Base-by-base conservation (phyloP, 768 basidiomycete species). In the Cystoderma amianthinum region DNA sequence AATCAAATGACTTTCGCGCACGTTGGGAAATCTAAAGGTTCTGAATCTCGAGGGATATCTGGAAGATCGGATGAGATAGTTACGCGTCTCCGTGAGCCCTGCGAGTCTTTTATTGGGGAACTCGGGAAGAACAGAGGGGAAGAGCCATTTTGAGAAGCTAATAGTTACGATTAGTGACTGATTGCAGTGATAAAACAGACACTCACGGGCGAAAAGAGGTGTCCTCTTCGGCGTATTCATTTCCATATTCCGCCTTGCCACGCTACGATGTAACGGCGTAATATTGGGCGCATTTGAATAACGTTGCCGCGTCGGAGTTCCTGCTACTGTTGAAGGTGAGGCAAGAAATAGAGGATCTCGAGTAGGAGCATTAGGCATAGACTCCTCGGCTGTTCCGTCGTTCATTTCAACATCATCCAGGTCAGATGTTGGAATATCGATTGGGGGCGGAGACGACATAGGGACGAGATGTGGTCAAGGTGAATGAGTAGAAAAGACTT, bases 341-440 rank as follows among this genome's bases (percentile, higher is more conserved):
- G 69, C 67, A 2, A 80, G 62, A 50, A 82, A 80, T 28, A 82
- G 67, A 28, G 73, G 74, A 20, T 67, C 58, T 16, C 58, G 51
- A 1, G 65, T 58, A 9, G 66, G 71, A 1, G 67, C 69, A 32
- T 67, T 57, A 2, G 65, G 60, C 47, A 70, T 62, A 3, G 66
- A 63, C 44, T 71, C 65, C 12, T 58, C 62, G 19, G 42, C 50
- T 15, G 54, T 54, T 30, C 50, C 59, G 22, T 58, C 67, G 20
- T 61, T 67, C 76, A 79, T 78, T n/a, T 76, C 63, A 21, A 74
- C 62, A 55, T 78, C 74, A 53, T 71, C 72, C 46, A 64, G 51
- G 39, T 82, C 81, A 4, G 79, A 82, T 1, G 78, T 68, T 3
- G 80, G 80, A 52, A 82, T 82, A 49, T 82, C 78, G 28, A 82